These are phyloP conservation scores for Porphyrellus cyaneotinctus DNA, from an alignment of 768 basidiomycete species.

Conservation along the genomic window DNA sequence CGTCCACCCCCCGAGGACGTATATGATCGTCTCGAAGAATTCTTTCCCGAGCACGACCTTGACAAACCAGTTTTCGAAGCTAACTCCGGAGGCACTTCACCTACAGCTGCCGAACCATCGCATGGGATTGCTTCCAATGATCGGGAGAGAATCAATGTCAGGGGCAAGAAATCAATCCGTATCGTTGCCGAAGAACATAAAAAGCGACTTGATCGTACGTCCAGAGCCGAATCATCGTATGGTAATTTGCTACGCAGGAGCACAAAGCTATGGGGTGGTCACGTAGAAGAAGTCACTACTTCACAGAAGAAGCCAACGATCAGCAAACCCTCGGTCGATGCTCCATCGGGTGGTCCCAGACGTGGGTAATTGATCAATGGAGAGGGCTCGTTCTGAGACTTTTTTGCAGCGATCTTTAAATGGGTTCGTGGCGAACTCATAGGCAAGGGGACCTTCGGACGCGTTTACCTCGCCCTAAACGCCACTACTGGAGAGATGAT, in stretches of 20 bases:
- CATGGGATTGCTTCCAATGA: conserved; percentile 36
- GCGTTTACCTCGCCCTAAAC: conserved; percentile 94
- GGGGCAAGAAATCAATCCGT: conserved; percentile 87
- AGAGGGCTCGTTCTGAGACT: conserved; percentile 13
- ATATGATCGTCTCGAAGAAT: conserved; percentile 87
- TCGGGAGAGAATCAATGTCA: conserved; percentile 40
- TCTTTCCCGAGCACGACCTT: conserved; percentile 94
- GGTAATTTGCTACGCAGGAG: conserved; percentile 66
- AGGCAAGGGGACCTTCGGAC: conserved; percentile 94
- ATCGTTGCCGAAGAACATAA: conserved; percentile 88
- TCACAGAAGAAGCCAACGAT: conserved; percentile 52
- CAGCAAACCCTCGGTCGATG: conserved; percentile 47
- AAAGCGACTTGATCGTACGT: conserved; percentile 66
- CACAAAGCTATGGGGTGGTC: conserved; percentile 94
- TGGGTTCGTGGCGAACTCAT: conserved; percentile 99
- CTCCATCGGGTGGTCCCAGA: conserved; percentile 58
- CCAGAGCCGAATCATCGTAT: conserved; percentile 52
- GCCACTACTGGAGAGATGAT: conserved; percentile 98
- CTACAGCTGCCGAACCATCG: conserved; percentile 55
- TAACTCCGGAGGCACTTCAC: conserved; percentile 73
- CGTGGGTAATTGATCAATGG: conserved; percentile 46
- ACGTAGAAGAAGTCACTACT: conserved; percentile 88
- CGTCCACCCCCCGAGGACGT: conserved; percentile 91
- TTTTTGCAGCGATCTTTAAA: conserved; percentile 75
- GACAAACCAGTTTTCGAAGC: conserved; percentile 95